phyloP scores from a whole-genome alignment of 2,329 filamentous ascomycete species.

The Pezicula radicicola region DNA sequence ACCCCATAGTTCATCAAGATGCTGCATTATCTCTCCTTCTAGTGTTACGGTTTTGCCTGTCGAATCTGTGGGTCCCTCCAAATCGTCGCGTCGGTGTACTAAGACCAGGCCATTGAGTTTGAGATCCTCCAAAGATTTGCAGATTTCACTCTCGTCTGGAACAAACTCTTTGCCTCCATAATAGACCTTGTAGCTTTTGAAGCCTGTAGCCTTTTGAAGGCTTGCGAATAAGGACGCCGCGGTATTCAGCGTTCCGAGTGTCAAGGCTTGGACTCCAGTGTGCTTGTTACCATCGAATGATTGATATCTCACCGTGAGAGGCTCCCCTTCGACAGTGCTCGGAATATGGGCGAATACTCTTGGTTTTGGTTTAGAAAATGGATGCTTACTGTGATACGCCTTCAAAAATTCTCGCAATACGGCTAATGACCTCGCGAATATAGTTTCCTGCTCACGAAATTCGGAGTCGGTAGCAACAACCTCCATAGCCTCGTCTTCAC shows the following conservation, averaged over 20 bases:
- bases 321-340: conserved; percentile 56
- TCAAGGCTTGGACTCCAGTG: conserved; percentile 58
- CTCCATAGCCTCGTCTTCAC: conserved; percentile 51
- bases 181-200: conserved; percentile 72
- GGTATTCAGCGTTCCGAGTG: conserved; percentile 70
- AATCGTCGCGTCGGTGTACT: conserved; percentile 56
- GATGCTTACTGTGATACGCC: conserved; percentile 58
- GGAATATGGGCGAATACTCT: conserved; percentile 50
- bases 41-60: conserved; percentile 56
- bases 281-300: conserved; percentile 61
- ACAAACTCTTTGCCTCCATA: conserved; percentile 65
- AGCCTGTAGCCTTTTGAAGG: conserved; percentile 67
- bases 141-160: conserved; percentile 55
- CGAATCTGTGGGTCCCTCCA: conserved; percentile 38
- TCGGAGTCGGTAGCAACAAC: conserved; percentile 46
- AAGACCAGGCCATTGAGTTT: conserved; percentile 65
- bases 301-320: conserved; percentile 69
- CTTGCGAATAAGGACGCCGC: conserved; percentile 65
- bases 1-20: conserved; percentile 81
- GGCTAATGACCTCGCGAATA: conserved; percentile 66
- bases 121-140: conserved; percentile 65
- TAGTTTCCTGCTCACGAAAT: conserved; percentile 51
- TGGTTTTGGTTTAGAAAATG: conserved; percentile 57
- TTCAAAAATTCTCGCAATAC: conserved; percentile 67
- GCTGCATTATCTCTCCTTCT: conserved; percentile 75